phyloP scores from a whole-genome alignment of 192 early-diverging fungal species.

The Pilaira anomala region DNA sequence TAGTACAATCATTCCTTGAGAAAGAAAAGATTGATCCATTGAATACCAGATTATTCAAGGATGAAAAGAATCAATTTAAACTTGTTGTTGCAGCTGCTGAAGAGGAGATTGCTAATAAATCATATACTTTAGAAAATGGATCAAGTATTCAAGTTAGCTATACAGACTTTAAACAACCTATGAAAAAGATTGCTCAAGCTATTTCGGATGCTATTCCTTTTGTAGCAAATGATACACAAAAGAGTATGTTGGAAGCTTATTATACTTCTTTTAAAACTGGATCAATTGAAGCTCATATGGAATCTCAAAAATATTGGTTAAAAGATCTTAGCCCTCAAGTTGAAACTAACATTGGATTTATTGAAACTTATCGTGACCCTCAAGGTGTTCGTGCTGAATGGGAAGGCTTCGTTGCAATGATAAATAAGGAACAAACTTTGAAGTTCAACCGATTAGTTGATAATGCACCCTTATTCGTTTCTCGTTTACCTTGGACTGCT shows the following conservation, averaged over 20 bases:
- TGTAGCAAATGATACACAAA: slow-evolving; percentile 54
- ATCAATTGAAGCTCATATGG: slow-evolving; percentile 57
- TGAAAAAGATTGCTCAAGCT: slow-evolving; percentile 40
- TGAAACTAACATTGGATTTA: slow-evolving; percentile 61
- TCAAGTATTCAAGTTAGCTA: slow-evolving; percentile 37
- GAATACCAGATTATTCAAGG: slow-evolving; percentile 42
- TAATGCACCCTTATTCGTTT: slow-evolving; percentile 44
- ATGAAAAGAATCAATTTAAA: slow-evolving; percentile 16
- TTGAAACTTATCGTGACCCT: slow-evolving; percentile 63
- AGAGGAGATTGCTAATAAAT: slow-evolving; percentile 8
- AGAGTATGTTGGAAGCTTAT: slow-evolving; percentile 50
- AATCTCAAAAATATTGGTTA: slow-evolving; percentile 55
- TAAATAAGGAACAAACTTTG: slow-evolving; percentile 56
- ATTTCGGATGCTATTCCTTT: slow-evolving; percentile 43
- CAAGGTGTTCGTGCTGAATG: slow-evolving; percentile 61
- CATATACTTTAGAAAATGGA: slow-evolving; percentile 34
- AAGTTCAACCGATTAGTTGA: slow-evolving; percentile 59
- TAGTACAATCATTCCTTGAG: slow-evolving; percentile 36
- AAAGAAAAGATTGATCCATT: slow-evolving; percentile 27
- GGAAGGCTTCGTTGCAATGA: slow-evolving; percentile 64
- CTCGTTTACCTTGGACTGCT: slow-evolving; percentile 49
- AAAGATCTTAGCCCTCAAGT: slow-evolving; percentile 56
- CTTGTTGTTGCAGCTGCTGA: slow-evolving; percentile 41
- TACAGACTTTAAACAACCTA: slow-evolving; percentile 47
- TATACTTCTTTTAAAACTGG: slow-evolving; percentile 49